These are phyloP conservation scores for Begonia masoniana DNA, from an alignment of 306 rosid genomes.

Conservation along the genomic window DNA sequence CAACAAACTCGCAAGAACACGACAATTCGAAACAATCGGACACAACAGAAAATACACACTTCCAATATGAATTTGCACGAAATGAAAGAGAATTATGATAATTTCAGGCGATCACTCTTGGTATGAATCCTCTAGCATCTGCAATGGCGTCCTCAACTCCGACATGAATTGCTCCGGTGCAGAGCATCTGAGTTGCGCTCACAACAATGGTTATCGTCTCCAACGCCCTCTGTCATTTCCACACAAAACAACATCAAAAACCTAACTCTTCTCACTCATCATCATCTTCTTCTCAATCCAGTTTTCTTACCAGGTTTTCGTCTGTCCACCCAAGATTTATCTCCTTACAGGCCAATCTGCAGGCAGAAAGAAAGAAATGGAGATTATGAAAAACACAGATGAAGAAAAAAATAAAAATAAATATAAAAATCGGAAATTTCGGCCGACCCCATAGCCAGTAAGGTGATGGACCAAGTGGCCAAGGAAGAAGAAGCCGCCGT, in stretches of 20 bases:
- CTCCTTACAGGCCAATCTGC: conserved; percentile 88
- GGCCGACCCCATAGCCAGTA: conserved; percentile 82
- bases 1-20: no score
- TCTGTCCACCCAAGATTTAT: conserved; percentile 72
- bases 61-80: no score
- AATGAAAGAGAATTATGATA: no score
- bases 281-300: background rate
- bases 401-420: background rate
- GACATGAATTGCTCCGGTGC: conserved; percentile 42
- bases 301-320: conserved; percentile 51
- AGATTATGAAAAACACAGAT: background rate
- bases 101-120: no score
- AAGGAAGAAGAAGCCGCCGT: conserved; percentile 69
- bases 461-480: conserved; percentile 47
- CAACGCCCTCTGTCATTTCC: conserved; percentile 44
- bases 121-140: no score
- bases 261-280: background rate
- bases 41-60: no score
- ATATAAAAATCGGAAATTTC: background rate
- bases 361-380: conserved; percentile 3
- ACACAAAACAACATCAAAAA: background rate
- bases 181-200: conserved; percentile 62
- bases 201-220: conserved; percentile 59
- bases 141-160: conserved; percentile 27
- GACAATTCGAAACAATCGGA: no score